Base-by-base conservation (phyloP, 2,329 filamentous ascomycete genomes). In the Incumbomyces delicatus region DNA sequence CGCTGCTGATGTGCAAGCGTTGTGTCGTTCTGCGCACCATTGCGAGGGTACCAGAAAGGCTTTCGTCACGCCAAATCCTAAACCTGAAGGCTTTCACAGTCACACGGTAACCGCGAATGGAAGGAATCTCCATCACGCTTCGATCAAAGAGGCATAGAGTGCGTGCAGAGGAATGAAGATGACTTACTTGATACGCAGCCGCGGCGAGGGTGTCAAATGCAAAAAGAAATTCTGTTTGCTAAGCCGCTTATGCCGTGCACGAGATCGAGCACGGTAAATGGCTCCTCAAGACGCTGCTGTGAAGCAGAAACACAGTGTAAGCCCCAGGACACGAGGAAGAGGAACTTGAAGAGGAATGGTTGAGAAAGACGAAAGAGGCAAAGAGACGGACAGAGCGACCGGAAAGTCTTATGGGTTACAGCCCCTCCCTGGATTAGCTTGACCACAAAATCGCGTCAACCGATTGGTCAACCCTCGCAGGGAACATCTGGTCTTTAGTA, bases 291-390 rank as follows among this genome's bases (percentile, higher is more conserved):
- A 16, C 22, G 17, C n/a, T 11, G 31, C 35, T 17, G 30, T 44
- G 40, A 34, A 34, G 14, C 17, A 22, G 41, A 34, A 34, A 33
- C 30, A 44, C 6, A 20, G 4, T 22, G 22, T 22, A 22, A 18
- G 31, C 27, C 41, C 41, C 31, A 20, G 22, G 41, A 44, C 41
- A 44, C 27, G 29, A 42, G 14, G 40, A 40, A 27, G 27, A 32
- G 16, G 40, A 42, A 30, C 18, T 27, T 27, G 12, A 42, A 30
- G 31, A 32, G 30, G 41, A 44, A 12, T 22, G 41, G 30, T 33
- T 32, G 41, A 44, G 41, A 35, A 44, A 35, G 41, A 32, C 34
- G 41, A 32, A 44, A 44, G 41, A 44, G 30, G 32, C 20, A 44
- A 44, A 44, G 41, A 44, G 41, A 30, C 34, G 31, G 22, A 8